Conservation (phyloP, 345 rosid species). For the Dovyalis caffra region DNA sequence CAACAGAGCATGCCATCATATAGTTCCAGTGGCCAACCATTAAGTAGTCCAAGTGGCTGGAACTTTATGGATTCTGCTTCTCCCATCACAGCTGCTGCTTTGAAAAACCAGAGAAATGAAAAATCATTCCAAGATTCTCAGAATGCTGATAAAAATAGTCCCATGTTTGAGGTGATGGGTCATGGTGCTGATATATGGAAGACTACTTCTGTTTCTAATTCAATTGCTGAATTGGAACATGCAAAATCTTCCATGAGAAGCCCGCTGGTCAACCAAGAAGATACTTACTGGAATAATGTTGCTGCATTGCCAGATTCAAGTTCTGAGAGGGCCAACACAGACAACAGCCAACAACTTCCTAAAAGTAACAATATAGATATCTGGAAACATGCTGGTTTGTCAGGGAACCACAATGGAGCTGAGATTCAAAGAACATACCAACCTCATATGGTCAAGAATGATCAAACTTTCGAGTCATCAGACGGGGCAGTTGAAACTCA, state of each 20-base stretch:
- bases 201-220: slow-evolving; percentile 42
- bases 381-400: slow-evolving; percentile 45
- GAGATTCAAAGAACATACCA: slow-evolving; percentile 27
- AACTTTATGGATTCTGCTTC: slow-evolving; percentile 37
- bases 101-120: slow-evolving; percentile 35
- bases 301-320: slow-evolving; percentile 34
- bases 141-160: slow-evolving; percentile 22
- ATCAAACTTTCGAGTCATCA: slow-evolving; percentile 46
- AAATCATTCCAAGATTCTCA: slow-evolving; percentile 33
- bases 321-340: slow-evolving; percentile 31
- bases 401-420: slow-evolving; percentile 28
- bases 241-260: slow-evolving; percentile 36
- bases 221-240: slow-evolving; percentile 30
- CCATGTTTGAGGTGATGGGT: slow-evolving; percentile 25
- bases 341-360: slow-evolving; percentile 37
- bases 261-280: slow-evolving; percentile 36
- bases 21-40: slow-evolving; percentile 35
- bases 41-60: slow-evolving; percentile 45
- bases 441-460: slow-evolving; percentile 33
- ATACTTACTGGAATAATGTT: slow-evolving; percentile 36
- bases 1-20: slow-evolving; percentile 26
- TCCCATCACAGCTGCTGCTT: slow-evolving; percentile 14
- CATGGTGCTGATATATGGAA: slow-evolving; percentile 38
- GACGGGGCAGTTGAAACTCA: slow-evolving; percentile 30
- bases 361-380: slow-evolving; percentile 40